phyloP scores from a whole-genome alignment of 106 monocot genomes.

The Acanthochlamys bracteata region DNA sequence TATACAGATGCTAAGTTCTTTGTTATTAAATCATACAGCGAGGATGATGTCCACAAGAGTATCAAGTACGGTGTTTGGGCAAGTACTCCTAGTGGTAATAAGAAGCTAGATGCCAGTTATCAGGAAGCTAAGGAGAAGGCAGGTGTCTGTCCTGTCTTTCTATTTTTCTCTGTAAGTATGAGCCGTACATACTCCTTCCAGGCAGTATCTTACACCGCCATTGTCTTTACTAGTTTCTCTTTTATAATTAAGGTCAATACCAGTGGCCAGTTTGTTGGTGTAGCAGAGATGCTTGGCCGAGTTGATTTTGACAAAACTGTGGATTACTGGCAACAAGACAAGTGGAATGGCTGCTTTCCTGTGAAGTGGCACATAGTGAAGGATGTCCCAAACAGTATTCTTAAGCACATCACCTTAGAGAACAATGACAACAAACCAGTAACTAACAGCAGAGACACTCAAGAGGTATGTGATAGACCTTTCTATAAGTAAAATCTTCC shows the following conservation, averaged over 20 bases:
- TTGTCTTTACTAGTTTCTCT: not conserved
- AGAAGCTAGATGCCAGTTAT: conserved; percentile 71
- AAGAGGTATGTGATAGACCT: conserved; percentile 30
- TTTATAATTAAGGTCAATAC: conserved; percentile 49
- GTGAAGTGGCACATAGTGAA: conserved; percentile 89
- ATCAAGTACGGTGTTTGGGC: conserved; percentile 86
- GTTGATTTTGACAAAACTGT: conserved; percentile 89
- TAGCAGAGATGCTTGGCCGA: conserved; percentile 73
- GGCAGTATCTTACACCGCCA: not conserved
- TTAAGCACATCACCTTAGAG: conserved; percentile 72
- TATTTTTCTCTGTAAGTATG: conserved; percentile 70
- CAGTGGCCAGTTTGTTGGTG: conserved; percentile 88
- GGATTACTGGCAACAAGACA: conserved; percentile 90
- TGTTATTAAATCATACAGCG: conserved; percentile 84
- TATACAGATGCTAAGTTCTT: conserved; percentile 68
- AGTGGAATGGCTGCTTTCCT: conserved; percentile 87
- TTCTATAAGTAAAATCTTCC: not conserved
- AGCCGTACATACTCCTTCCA: not conserved
- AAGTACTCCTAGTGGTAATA: conserved; percentile 79
- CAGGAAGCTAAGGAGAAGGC: conserved; percentile 48
- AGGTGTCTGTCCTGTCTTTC: conserved; percentile 53
- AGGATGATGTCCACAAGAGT: conserved; percentile 82
- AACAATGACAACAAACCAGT: conserved; percentile 98
- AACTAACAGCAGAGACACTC: conserved; percentile 84
- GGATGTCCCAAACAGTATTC: conserved; percentile 66